Evolutionary conservation across 176 grass and related monocot species (phyloP).

Genomic region (Oryza punctata): DNA sequence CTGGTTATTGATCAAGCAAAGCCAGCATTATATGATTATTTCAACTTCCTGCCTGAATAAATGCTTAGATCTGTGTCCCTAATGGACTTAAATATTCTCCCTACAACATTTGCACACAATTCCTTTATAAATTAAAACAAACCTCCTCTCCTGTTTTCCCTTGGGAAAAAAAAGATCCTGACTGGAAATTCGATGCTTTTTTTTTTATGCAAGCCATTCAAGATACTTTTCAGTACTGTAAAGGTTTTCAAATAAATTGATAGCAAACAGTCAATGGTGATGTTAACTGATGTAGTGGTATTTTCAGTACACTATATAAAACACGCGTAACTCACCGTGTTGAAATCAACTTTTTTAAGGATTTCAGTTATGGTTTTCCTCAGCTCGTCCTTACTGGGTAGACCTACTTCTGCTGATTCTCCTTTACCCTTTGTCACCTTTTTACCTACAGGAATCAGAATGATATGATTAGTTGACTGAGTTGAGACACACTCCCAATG

Average conservation of each 20-base stretch:
- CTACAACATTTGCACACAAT: background rate
- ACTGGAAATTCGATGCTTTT: background rate
- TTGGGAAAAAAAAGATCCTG: background rate
- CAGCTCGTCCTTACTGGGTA: slow-evolving; percentile 83
- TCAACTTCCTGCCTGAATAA: background rate
- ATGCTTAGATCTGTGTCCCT: background rate
- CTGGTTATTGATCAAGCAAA: background rate
- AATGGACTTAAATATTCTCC: background rate
- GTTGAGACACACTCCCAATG: slow-evolving; percentile 19
- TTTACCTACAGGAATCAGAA: slow-evolving; percentile 67
- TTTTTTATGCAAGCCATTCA: background rate
- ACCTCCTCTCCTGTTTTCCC: background rate
- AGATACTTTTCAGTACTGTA: slow-evolving; percentile 7
- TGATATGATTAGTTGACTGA: slow-evolving; percentile 10
- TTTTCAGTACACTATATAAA: slow-evolving; percentile 15
- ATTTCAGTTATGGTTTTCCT: slow-evolving; percentile 76
- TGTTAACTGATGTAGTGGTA: background rate
- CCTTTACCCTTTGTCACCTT: slow-evolving; percentile 58
- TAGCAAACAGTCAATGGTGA: slow-evolving; percentile 19
- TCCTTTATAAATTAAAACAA: background rate
- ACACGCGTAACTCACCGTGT: slow-evolving; percentile 54
- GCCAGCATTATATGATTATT: background rate
- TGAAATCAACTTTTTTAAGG: slow-evolving; percentile 93
- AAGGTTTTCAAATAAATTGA: background rate
- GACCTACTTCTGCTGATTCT: slow-evolving; percentile 44